phyloP scores from a whole-genome alignment of 495 filamentous ascomycete genomes.

The Parathielavia appendiculata region DNA sequence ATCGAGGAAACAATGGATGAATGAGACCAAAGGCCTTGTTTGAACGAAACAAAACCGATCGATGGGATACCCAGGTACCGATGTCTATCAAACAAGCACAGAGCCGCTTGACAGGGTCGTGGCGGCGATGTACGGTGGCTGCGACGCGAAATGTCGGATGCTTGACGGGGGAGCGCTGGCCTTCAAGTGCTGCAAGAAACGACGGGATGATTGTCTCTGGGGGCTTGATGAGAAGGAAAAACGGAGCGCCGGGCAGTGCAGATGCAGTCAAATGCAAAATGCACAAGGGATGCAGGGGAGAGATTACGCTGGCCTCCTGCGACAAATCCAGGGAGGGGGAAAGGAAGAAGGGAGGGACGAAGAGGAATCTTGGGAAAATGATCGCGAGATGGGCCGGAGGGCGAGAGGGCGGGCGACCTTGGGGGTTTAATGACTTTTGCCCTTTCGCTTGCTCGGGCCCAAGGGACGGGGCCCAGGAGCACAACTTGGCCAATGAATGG shows the following conservation, averaged over 20 bases:
- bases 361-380: conserved; percentile 32
- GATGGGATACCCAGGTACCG: conserved; percentile 34
- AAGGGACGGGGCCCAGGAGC: background rate
- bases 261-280: background rate
- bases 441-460: conserved; percentile 9
- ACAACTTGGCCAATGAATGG: background rate
- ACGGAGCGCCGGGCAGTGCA: conserved; percentile 3
- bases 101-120: conserved; percentile 21
- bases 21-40: conserved; percentile 38
- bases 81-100: conserved; percentile 31
- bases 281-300: conserved; percentile 22
- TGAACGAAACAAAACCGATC: conserved; percentile 40
- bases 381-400: conserved; percentile 28
- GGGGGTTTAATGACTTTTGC: conserved; percentile 36
- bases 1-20: conserved; percentile 37
- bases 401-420: conserved; percentile 30
- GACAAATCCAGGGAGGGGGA: conserved; percentile 28
- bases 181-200: conserved; percentile 5
- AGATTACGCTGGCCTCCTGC: conserved; percentile 25
- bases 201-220: conserved; percentile 28
- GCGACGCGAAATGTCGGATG: conserved; percentile 34
- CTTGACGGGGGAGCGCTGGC: conserved; percentile 17
- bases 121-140: conserved; percentile 26
- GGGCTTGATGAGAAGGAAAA: conserved; percentile 18
- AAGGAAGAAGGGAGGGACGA: conserved; percentile 29